Conservation (phyloP, 371 early-diverging fungal species). For the Apophysomyces variabilis region DNA sequence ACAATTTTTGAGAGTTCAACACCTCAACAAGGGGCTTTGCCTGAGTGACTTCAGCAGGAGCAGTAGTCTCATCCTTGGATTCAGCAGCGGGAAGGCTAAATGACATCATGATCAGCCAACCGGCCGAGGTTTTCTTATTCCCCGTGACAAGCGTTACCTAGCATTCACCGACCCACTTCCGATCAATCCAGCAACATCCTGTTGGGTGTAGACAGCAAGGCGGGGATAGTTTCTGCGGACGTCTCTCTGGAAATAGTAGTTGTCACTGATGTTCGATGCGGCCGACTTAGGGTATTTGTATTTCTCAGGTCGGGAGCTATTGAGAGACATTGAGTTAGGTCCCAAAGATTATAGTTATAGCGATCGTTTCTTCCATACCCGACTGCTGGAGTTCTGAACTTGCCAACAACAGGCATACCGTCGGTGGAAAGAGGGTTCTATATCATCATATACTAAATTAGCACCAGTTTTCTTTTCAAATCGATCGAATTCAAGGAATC, state of each 20-base stretch:
- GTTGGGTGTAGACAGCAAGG: slow-evolving; percentile 81
- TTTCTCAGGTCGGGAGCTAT: slow-evolving; percentile 59
- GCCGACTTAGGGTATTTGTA: slow-evolving; percentile 57
- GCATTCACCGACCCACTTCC: slow-evolving; percentile 53
- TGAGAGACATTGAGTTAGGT: neutral
- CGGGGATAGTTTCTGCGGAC: slow-evolving; percentile 90
- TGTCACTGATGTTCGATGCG: slow-evolving; percentile 73
- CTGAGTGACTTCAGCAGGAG: slow-evolving; percentile 25
- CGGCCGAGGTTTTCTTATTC: slow-evolving; percentile 1
- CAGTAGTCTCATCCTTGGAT: slow-evolving; percentile 25
- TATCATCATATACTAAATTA: neutral
- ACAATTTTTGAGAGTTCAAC: slow-evolving; percentile 42
- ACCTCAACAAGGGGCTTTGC: slow-evolving; percentile 51
- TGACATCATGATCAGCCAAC: slow-evolving; percentile 1
- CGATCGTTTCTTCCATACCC: slow-evolving; percentile 42
- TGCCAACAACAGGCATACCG: slow-evolving; percentile 65
- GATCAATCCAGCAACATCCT: slow-evolving; percentile 71
- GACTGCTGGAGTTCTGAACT: slow-evolving; percentile 63
- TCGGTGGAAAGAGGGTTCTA: slow-evolving; percentile 67
- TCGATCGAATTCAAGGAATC: neutral
- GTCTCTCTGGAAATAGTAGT: slow-evolving; percentile 92
- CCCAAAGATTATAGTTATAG: too few species aligned
- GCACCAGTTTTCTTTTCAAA: too few species aligned
- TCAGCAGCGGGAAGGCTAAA: slow-evolving; percentile 34
- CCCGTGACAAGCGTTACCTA: slow-evolving; percentile 27